Conservation (phyloP, 495 filamentous ascomycete species). For the Aspergillus olivimuriae region DNA sequence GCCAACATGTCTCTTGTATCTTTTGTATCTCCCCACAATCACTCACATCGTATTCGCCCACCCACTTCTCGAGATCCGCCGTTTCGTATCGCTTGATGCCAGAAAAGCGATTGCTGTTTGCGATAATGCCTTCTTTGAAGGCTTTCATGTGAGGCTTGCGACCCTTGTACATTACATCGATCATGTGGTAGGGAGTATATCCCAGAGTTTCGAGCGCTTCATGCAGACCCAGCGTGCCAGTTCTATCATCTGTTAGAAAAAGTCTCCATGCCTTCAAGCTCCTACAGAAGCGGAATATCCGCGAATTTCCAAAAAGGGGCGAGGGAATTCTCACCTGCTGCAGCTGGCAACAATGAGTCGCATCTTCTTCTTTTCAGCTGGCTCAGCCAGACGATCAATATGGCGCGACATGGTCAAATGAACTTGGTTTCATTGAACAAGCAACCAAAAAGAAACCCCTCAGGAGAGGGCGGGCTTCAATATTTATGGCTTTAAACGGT, state of each 20-base stretch:
- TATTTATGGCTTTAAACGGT: no score
- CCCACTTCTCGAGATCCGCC: constrained; percentile 17
- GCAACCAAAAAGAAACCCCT: no score
- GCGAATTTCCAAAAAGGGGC: background rate
- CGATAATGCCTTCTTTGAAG: constrained; percentile 13
- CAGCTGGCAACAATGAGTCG: background rate
- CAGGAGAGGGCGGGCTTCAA: no score
- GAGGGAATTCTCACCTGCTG: background rate
- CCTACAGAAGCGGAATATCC: no score
- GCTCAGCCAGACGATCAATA: background rate
- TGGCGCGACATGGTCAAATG: background rate
- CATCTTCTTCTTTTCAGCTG: background rate
- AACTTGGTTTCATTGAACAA: no score
- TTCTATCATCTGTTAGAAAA: constrained; percentile 6
- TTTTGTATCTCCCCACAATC: background rate
- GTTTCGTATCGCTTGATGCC: constrained; percentile 11
- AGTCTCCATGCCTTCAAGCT: no score
- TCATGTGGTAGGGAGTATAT: constrained; percentile 18
- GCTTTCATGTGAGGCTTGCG: constrained; percentile 13
- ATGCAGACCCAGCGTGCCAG: constrained; percentile 18
- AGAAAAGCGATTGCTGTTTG: constrained; percentile 12
- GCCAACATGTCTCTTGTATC: no score
- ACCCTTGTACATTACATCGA: constrained; percentile 7
- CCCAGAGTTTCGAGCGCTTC: constrained; percentile 18
- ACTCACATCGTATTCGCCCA: constrained; percentile 19